Conservation (phyloP, 1,139 yeast species). For the Yamadazyma songkhlaensis region DNA sequence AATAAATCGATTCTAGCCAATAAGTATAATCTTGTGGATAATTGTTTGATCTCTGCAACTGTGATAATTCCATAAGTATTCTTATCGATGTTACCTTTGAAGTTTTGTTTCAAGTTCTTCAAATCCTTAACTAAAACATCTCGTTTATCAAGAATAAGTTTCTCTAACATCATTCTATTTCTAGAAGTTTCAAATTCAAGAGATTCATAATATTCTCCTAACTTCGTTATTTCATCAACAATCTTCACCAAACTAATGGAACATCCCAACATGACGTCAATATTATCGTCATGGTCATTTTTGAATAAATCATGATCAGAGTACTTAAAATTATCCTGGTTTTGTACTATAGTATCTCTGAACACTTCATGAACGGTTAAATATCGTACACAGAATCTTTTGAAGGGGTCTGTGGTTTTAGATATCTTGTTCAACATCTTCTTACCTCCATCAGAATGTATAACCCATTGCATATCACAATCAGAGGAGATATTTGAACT, state of each 20-base stretch:
- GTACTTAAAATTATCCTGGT: constrained; percentile 4
- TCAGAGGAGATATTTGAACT: constrained; percentile 36
- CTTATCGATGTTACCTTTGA: neutral
- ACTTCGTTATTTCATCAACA: constrained; percentile 28
- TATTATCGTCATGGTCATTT: constrained; percentile 26
- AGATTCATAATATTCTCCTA: constrained; percentile 33
- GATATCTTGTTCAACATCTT: constrained; percentile 16
- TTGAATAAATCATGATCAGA: constrained; percentile 20
- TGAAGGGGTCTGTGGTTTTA: constrained; percentile 12
- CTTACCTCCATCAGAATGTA: constrained; percentile 33
- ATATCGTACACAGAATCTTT: constrained; percentile 31
- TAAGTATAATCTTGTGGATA: constrained; percentile 29
- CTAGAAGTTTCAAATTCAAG: constrained; percentile 16
- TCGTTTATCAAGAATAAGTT: constrained; percentile 9
- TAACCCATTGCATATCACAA: constrained; percentile 35
- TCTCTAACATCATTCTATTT: constrained; percentile 6
- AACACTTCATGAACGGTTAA: constrained; percentile 38
- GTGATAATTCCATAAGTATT: constrained; percentile 10
- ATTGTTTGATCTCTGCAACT: constrained; percentile 34
- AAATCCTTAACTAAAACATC: constrained; percentile 8
- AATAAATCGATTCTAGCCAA: constrained; percentile 29
- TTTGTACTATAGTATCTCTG: constrained; percentile 31
- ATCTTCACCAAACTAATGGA: constrained; percentile 32
- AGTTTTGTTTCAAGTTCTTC: constrained; percentile 7
- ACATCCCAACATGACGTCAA: constrained; percentile 36